Conservation (phyloP, 1,284 basidiomycete genomes). For the Tetrapyrgos nigripes region DNA sequence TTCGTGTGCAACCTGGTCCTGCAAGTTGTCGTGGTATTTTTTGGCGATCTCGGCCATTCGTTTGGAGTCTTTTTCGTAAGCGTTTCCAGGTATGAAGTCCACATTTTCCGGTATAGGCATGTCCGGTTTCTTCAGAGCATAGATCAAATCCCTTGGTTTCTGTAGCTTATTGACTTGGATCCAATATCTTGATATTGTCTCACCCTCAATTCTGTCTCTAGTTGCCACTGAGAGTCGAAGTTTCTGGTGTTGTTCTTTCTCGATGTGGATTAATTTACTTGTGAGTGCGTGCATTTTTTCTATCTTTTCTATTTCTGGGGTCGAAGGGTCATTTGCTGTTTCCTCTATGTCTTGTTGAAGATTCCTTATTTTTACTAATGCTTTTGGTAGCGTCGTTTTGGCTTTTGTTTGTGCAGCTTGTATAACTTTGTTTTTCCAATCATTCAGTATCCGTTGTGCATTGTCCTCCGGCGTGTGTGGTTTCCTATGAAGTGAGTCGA, state of each 20-base stretch:
- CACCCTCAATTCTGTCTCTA: conserved; percentile 22
- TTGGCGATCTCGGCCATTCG: no score
- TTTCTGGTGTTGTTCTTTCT: conserved; percentile 10
- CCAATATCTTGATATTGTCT: no score
- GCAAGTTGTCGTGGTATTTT: no score
- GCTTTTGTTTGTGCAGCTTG: conserved; percentile 5
- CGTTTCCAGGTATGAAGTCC: no score
- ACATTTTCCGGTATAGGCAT: no score
- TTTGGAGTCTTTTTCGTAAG: no score
- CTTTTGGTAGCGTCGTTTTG: neutral
- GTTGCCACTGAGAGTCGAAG: no score
- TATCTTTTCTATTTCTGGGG: conserved; percentile 7
- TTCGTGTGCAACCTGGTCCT: no score
- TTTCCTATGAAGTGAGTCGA: neutral
- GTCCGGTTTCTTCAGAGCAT: conserved; percentile 14
- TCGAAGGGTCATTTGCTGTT: neutral
- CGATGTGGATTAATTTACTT: conserved; percentile 6
- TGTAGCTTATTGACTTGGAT: conserved; percentile 23
- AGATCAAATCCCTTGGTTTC: conserved; percentile 22
- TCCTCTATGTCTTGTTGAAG: conserved; percentile 8
- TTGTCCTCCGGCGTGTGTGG: neutral
- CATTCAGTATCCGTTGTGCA: conserved; percentile 5
- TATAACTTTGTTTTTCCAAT: conserved; percentile 7
- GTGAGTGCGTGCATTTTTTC: neutral
- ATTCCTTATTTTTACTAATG: conserved; percentile 9